These are phyloP conservation scores for Thermochaetoides dissita DNA, from an alignment of 2,329 filamentous ascomycete genomes.

Conservation along the genomic window DNA sequence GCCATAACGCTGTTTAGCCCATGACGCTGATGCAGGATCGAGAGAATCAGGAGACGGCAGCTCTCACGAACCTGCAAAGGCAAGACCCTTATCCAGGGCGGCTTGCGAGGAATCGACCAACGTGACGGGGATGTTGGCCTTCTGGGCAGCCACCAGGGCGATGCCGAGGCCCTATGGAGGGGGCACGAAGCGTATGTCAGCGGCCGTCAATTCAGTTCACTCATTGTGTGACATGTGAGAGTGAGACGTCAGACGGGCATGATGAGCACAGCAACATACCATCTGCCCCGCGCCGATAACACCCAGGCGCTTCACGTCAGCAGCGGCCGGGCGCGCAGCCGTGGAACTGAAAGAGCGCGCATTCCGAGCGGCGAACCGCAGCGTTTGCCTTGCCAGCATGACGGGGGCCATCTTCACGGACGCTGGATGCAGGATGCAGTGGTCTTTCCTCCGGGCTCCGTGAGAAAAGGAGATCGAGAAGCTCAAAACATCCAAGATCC, in stretches of 20 bases:
- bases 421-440: too few relatives aligned
- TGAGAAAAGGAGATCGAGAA: too few relatives aligned
- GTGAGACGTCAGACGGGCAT: too few relatives aligned
- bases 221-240: too few relatives aligned
- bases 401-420: too few relatives aligned
- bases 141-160: conserved; percentile 81
- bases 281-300: conserved; percentile 94
- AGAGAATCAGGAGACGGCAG: background rate
- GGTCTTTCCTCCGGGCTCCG: too few relatives aligned
- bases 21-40: background rate
- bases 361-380: too few relatives aligned
- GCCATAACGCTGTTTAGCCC: background rate
- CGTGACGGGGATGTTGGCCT: conserved; percentile 68
- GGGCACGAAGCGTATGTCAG: too few relatives aligned
- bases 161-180: conserved; percentile 70
- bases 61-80: conserved; percentile 59
- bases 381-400: too few relatives aligned
- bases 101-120: conserved; percentile 74
- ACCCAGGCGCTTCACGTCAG: conserved; percentile 70
- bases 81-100: conserved; percentile 75
- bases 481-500: too few relatives aligned
- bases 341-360: conserved; percentile 56
- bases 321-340: conserved; percentile 40
- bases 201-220: too few relatives aligned
- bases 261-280: conserved; percentile 37